Percentiles rank a stretch among this genome's conserved stretches.
Conservation (phyloP, 2,329 filamentous ascomycete species). For the Thielaviopsis ethacetica region DNA sequence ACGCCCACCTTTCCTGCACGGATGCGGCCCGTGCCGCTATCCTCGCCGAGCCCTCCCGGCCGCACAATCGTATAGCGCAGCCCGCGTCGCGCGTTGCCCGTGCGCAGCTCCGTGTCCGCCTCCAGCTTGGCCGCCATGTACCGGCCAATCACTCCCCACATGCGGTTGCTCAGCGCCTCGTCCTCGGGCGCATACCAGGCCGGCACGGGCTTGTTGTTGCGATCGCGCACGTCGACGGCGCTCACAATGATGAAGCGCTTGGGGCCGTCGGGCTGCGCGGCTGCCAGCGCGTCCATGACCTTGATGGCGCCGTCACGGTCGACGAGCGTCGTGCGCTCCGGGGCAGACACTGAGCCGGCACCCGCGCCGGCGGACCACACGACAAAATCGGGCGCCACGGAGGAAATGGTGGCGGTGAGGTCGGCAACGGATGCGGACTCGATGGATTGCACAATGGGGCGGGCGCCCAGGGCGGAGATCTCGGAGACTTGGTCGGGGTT, state of each 20-base stretch:
- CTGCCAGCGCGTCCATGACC: conserved; percentile 27
- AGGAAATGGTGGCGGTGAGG: conserved; percentile 21
- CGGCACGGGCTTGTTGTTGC: conserved; percentile 20
- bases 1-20: conserved; percentile 26
- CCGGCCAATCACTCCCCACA: conserved; percentile 23
- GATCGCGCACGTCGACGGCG: conserved; percentile 27
- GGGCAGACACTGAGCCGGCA: conserved; percentile 14
- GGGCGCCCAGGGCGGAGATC: conserved; percentile 24
- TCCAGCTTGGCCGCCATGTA: conserved; percentile 27
- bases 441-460: conserved; percentile 26
- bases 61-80: conserved; percentile 30
- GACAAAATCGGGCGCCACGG: conserved; percentile 18
- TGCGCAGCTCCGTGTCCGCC: conserved; percentile 24
- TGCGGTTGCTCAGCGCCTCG: conserved; percentile 19
- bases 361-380: conserved; percentile 20
- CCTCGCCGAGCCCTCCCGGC: conserved; percentile 24
- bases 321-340: conserved; percentile 26
- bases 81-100: conserved; percentile 20
- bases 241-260: conserved; percentile 30
- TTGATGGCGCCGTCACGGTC: conserved; percentile 29
- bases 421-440: conserved; percentile 22
- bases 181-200: conserved; percentile 27
- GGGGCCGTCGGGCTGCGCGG: conserved; percentile 19
- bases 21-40: conserved; percentile 22
- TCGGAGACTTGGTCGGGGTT: conserved; percentile 19